These are phyloP conservation scores for Wallacemonas sp. DNA, from an alignment of 208 protist species.

Conservation along the genomic window DNA sequence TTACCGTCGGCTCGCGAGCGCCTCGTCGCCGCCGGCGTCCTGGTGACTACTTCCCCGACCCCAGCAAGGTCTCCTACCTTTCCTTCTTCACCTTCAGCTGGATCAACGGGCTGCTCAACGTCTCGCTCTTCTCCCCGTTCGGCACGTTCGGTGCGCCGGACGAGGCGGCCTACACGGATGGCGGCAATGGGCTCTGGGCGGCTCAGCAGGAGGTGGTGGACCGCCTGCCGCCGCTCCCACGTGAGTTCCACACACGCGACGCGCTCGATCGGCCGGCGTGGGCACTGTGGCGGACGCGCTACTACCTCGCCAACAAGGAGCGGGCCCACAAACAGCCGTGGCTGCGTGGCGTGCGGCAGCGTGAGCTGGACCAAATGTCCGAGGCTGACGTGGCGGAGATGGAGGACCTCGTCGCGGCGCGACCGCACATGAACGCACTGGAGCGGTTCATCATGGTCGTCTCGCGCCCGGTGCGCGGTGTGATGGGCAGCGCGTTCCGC, in stretches of 20 bases:
- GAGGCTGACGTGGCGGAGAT: neutral
- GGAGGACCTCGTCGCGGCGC: constrained; percentile 10
- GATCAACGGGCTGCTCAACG: constrained; percentile 68
- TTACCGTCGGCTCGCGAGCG: neutral
- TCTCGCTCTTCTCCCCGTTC: constrained; percentile 47
- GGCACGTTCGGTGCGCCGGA: constrained; percentile 40
- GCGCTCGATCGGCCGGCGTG: constrained; percentile 45
- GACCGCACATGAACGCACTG: constrained; percentile 2
- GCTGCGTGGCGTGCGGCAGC: neutral
- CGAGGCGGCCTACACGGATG: constrained; percentile 30
- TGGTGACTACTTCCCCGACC: constrained; percentile 57
- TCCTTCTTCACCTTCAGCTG: constrained; percentile 55
- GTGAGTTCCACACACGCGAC: constrained; percentile 32
- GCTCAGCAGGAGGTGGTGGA: constrained; percentile 34
- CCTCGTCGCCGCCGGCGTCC: constrained; percentile 25
- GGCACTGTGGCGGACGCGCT: constrained; percentile 44
- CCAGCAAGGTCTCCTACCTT: constrained; percentile 39
- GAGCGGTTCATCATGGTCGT: constrained; percentile 27
- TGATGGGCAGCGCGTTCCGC: constrained; percentile 34
- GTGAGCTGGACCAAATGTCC: neutral
- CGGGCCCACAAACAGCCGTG: neutral
- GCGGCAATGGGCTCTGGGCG: constrained; percentile 35
- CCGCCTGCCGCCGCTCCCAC: constrained; percentile 55
- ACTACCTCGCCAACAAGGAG: constrained; percentile 17
- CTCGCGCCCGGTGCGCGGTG: constrained; percentile 37